Evolutionary conservation across 1,139 yeast species (phyloP), one percentile per base, ranked within the genome.

Genomic region (Diutina ranongensis): DNA sequence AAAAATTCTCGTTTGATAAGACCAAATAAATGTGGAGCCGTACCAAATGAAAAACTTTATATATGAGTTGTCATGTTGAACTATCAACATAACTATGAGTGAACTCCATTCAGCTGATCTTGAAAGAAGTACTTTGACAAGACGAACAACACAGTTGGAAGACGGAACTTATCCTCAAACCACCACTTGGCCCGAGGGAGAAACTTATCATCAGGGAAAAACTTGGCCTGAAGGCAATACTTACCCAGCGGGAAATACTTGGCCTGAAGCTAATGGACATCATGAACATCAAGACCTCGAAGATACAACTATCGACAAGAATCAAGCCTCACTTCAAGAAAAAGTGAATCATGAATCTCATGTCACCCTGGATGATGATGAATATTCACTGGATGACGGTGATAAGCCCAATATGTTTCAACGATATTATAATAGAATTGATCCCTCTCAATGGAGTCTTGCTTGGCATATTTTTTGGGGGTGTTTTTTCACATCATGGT

Each of bases 401-500:
- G n/a, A 25, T 25, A 25, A 25, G 10, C 28, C 28, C 28, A 25
- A 25, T 10, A 25, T 25, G 10, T 25, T 25, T 5, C 28, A 10
- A 5, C 5, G 28, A 10, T 25, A 7, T 5, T 10, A 25, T 10
- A 10, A 25, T 25, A 25, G 5, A 10, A 25, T 25, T 25, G 5
- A 5, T 25, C 28, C 28, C 5, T 25, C 28, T 7, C 5, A 5
- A 7, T 25, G 28, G 28, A 25, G 28, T 7, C 28, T 25, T 25
- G 28, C 28, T 10, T 25, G 28, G 28, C 28, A 25, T 10, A 25
- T 25, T 25, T 25, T 25, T 10, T 25, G 28, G 31, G 74, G 71
- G 1, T 57, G 64, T 38, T 74, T 79, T 52, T 77, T 78, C 65
- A 78, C 84, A 3, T 71, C 80, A 2, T 79, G 84, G 84, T 79